Conservation (phyloP, 208 protist species). For the Strigomonas galati region DNA sequence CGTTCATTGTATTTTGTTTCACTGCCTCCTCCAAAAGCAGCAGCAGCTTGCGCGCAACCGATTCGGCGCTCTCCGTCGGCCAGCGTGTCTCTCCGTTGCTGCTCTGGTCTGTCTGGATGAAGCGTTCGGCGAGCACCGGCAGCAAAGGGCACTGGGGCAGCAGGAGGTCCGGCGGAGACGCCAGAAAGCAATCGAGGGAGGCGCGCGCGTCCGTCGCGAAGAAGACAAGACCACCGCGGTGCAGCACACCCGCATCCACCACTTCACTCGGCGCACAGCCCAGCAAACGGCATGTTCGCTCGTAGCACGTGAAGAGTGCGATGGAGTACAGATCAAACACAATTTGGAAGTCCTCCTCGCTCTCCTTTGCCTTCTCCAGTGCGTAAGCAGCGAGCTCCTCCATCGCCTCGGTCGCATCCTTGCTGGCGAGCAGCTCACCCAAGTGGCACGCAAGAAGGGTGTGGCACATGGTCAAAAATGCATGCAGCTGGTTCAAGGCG, state of each 20-base stretch:
- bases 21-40: conserved; percentile 8
- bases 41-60: conserved; percentile 16
- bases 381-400: conserved; percentile 28
- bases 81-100: background rate
- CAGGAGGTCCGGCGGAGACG: conserved; percentile 3
- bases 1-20: background rate
- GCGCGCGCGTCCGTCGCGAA: conserved; percentile 11
- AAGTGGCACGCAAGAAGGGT: conserved; percentile 25
- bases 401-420: background rate
- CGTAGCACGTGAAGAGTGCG: conserved; percentile 61
- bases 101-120: background rate
- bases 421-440: conserved; percentile 3
- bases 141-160: conserved; percentile 27
- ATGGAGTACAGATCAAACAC: conserved; percentile 40
- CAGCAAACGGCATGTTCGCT: conserved; percentile 47
- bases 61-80: background rate
- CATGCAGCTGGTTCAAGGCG: conserved; percentile 16
- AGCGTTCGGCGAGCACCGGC: conserved; percentile 23
- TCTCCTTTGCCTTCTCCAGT: conserved; percentile 16
- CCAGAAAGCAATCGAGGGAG: conserved; percentile 13
- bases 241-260: conserved; percentile 1
- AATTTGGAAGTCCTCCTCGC: conserved; percentile 44
- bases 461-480: conserved; percentile 22
- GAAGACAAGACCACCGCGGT: conserved; percentile 7
- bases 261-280: conserved; percentile 16